phyloP scores from a whole-genome alignment of 75 land plant genomes.

The Sequoia sempervirens region DNA sequence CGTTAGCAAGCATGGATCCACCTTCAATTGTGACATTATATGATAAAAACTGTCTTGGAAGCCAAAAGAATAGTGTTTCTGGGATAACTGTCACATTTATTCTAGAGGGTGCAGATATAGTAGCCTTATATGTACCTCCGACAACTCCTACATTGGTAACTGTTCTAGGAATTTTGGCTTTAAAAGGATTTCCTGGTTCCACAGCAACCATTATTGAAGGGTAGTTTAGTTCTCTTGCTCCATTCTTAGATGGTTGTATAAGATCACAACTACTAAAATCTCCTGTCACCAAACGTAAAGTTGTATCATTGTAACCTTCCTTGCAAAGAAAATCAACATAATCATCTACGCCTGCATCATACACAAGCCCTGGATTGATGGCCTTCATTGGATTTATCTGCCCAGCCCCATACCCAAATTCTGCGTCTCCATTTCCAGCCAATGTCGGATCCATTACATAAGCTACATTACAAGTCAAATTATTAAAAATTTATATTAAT shows the following conservation, averaged over 20 bases:
- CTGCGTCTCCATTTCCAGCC: too few species aligned
- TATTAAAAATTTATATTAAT: background rate
- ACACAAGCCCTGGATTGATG: slow-evolving; percentile 10
- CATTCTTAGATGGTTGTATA: too few species aligned
- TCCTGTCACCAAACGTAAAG: background rate
- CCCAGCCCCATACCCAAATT: slow-evolving; percentile 32
- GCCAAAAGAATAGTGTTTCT: slow-evolving; percentile 31
- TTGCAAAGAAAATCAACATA: background rate
- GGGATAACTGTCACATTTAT: slow-evolving; percentile 40
- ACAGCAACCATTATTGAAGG: background rate
- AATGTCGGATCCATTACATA: too few species aligned
- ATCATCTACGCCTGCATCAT: too few species aligned
- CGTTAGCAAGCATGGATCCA: too few species aligned
- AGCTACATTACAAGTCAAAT: slow-evolving; percentile 1
- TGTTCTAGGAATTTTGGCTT: slow-evolving; percentile 25
- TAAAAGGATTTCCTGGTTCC: background rate
- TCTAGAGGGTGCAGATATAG: slow-evolving; percentile 8
- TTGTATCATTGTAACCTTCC: background rate
- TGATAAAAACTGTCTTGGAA: slow-evolving; percentile 28
- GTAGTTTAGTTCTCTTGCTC: too few species aligned
- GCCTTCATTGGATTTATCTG: slow-evolving; percentile 33
- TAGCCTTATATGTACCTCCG: slow-evolving; percentile 35
- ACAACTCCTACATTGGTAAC: slow-evolving; percentile 81
- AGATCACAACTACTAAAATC: background rate
- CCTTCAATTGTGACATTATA: background rate